Base-by-base conservation (phyloP, 345 rosid genomes). In the Fremontodendron californicum region DNA sequence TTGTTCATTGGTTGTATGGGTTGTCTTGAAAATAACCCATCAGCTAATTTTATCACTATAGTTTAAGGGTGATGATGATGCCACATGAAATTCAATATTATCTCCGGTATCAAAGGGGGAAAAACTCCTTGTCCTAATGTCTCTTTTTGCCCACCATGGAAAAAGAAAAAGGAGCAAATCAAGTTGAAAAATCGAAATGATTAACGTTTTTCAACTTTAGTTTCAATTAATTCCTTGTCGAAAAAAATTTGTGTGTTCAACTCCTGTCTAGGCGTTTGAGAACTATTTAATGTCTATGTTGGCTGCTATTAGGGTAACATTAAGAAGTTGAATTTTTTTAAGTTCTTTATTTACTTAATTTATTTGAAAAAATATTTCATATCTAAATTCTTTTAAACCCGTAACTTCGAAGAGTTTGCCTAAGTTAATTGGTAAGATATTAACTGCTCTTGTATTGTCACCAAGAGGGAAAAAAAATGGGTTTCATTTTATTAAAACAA, bases 1-100 rank as follows among this genome's bases (percentile, higher is more conserved):
- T 21, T 9, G 62, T 10, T n/a, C 1, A 21, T 48, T 52, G 35
- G 19, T 10, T 10, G 19, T 40, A 6, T 72, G 77, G 70, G 21
- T 6, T 54, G 78, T 52, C 58, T 18, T 75, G 79, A 74, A 46
- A 77, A 39, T 57, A 68, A 64, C 81, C 42, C 60, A n/a, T 65
- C 31, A 83, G 23, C 74, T 70, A 37, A 57, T 57, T 25, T 25
- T 33, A 71, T 54, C 16, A 4, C 67, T 25, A 7, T 49, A 15
- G 11, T 75, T 71, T 72, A 0, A 78, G 74, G 25, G 3, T 16
- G 58, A 3, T 60, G 71, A 54, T n/a, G 3, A n/a, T 76, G 75
- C 67, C n/a, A 10, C 29, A 10, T 33, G 6, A 37, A 67, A 35
- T 19, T 0, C 2, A n/a, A 18, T 21, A 10, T 40, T 39, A 19